A percentile compares a stretch with the other conserved stretches of the same genome.
These are phyloP conservation scores for Sindora glabra DNA, from an alignment of 306 rosid genomes.

Conservation along the genomic window DNA sequence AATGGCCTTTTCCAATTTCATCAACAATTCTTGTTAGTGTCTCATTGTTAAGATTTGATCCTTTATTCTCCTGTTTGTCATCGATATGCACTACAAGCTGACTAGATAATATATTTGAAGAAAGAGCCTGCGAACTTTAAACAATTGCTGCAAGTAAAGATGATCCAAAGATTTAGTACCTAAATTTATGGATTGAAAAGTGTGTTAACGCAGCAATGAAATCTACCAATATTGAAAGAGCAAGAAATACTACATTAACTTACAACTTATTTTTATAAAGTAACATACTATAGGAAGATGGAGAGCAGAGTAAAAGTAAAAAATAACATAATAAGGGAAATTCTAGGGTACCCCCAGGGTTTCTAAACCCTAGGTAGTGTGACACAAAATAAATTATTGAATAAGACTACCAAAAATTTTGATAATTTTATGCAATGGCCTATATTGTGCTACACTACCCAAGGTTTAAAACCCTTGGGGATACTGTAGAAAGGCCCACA, in stretches of 20 bases:
- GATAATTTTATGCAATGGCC: no score
- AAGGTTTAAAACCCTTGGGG: no score
- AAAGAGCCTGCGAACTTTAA: conserved; percentile 90
- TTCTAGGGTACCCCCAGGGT: no score
- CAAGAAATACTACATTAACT: conserved; percentile 6
- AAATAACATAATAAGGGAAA: no score
- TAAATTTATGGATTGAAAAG: conserved; percentile 26
- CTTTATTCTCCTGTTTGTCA: conserved; percentile 62
- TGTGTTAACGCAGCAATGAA: conserved; percentile 15
- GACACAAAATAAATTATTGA: no score
- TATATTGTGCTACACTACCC: no score
- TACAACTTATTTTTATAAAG: no score
- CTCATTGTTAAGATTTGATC: conserved; percentile 49
- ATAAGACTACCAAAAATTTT: no score
- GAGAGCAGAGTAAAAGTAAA: neutral
- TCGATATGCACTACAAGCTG: conserved; percentile 43
- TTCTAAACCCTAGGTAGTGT: no score
- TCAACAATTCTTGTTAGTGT: conserved; percentile 60
- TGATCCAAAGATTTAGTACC: conserved; percentile 98
- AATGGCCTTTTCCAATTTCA: conserved; percentile 69
- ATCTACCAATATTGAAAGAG: conserved; percentile 2
- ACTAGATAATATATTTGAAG: conserved; percentile 51
- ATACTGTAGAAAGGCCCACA: no score
- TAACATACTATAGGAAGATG: no score
- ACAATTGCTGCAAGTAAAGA: conserved; percentile 98